Conservation (phyloP, 345 rosid genomes). For the Ceriops zippeliana region DNA sequence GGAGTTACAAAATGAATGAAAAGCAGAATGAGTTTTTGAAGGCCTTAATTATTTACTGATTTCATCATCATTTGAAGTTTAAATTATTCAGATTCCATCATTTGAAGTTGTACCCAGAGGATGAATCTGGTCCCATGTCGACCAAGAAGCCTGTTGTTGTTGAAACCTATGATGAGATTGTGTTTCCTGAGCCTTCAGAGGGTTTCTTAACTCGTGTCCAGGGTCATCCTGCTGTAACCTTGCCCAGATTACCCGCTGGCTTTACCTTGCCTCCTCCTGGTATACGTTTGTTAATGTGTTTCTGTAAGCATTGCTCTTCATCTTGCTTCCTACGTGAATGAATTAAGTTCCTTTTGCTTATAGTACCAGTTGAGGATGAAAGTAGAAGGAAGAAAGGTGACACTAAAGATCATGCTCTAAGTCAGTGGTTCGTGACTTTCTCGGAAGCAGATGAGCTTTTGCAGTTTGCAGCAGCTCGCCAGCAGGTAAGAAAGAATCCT, state of each 20-base stretch:
- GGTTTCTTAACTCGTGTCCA: constrained; percentile 30
- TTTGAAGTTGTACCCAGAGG: constrained; percentile 31
- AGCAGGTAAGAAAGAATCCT: constrained; percentile 23
- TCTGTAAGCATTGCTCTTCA: constrained; percentile 7
- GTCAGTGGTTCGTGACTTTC: constrained; percentile 28
- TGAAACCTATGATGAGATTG: constrained; percentile 31
- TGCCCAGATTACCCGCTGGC: constrained; percentile 36
- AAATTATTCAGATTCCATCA: constrained; percentile 22
- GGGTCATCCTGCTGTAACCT: constrained; percentile 27
- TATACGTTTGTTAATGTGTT: background rate
- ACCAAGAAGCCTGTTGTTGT: constrained; percentile 37
- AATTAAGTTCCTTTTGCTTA: background rate
- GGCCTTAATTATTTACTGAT: too few relatives aligned
- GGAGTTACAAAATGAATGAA: too few relatives aligned
- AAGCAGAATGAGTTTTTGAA: too few relatives aligned
- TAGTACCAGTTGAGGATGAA: constrained; percentile 25
- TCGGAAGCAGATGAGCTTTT: constrained; percentile 36
- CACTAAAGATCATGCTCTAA: constrained; percentile 30
- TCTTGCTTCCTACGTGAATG: background rate
- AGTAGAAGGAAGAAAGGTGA: constrained; percentile 30
- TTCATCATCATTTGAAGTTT: too few relatives aligned
- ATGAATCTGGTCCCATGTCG: constrained; percentile 26
- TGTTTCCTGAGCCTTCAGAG: constrained; percentile 34
- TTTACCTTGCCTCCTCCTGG: constrained; percentile 25
- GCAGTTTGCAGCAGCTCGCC: constrained; percentile 37